phyloP scores from a whole-genome alignment of 2,329 filamentous ascomycete genomes.

The Cercospora zeina region DNA sequence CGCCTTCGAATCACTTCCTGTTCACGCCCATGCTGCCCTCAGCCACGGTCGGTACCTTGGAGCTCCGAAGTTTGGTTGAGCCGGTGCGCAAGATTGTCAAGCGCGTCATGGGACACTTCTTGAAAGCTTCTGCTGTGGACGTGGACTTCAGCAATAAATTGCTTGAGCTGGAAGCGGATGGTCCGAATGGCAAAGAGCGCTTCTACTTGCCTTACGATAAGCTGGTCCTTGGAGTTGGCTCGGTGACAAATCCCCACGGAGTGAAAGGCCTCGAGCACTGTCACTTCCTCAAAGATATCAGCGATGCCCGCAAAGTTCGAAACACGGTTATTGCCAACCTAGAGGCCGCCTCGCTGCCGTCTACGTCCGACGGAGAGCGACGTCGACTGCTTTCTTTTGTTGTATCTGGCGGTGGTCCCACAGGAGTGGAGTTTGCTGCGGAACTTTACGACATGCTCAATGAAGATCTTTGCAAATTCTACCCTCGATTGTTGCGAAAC shows the following conservation, averaged over 20 bases:
- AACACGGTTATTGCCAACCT: slow-evolving; percentile 87
- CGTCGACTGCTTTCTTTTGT: slow-evolving; percentile 89
- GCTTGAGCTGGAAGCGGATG: slow-evolving; percentile 77
- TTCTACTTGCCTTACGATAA: slow-evolving; percentile 99
- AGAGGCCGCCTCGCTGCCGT: slow-evolving; percentile 88
- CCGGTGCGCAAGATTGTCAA: slow-evolving; percentile 83
- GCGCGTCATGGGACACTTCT: slow-evolving; percentile 79
- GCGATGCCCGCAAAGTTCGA: slow-evolving; percentile 84
- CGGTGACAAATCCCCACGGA: slow-evolving; percentile 89
- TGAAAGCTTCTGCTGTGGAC: slow-evolving; percentile 82
- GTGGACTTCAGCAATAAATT: slow-evolving; percentile 90
- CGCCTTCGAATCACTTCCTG: slow-evolving; percentile 92
- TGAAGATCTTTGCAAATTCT: slow-evolving; percentile 81
- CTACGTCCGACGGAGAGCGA: slow-evolving; percentile 83
- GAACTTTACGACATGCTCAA: slow-evolving; percentile 96
- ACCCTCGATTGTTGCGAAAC: slow-evolving; percentile 87
- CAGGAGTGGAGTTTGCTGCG: slow-evolving; percentile 95
- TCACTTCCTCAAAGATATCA: slow-evolving; percentile 92
- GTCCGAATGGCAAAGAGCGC: slow-evolving; percentile 67
- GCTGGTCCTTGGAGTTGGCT: slow-evolving; percentile 87
- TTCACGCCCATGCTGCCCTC: slow-evolving; percentile 98
- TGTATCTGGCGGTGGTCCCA: slow-evolving; percentile 91
- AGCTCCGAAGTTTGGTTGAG: slow-evolving; percentile 86
- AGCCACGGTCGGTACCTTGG: slow-evolving; percentile 92
- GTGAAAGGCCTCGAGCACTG: slow-evolving; percentile 93